Evolutionary conservation across 495 filamentous ascomycete genomes (phyloP).

Genomic region (Jackrogersella multiformis): DNA sequence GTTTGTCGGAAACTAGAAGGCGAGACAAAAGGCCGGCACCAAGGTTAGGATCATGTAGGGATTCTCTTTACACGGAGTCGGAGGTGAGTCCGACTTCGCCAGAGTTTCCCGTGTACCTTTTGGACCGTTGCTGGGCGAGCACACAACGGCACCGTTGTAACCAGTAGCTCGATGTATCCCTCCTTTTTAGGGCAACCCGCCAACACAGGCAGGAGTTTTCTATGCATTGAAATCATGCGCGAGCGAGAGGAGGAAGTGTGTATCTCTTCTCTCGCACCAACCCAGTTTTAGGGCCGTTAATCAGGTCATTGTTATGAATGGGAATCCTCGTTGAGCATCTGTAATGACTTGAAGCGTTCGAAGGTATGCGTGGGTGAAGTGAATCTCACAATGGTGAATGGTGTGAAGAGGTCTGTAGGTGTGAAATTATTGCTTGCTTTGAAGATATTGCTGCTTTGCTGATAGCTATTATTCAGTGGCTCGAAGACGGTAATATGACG

Average conservation of each 20-base stretch:
- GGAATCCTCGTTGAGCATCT: slow-evolving; percentile 23
- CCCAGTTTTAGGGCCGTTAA: neutral
- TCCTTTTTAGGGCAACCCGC: neutral
- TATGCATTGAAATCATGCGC: neutral
- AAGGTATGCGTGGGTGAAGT: neutral
- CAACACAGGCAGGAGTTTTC: neutral
- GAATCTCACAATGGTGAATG: neutral
- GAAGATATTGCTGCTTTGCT: neutral
- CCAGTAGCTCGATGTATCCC: slow-evolving; percentile 1
- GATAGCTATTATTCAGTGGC: neutral
- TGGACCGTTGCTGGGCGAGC: slow-evolving; percentile 37
- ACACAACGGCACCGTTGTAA: slow-evolving; percentile 26
- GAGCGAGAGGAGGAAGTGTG: neutral
- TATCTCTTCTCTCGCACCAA: neutral
- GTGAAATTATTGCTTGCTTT: too few relatives aligned
- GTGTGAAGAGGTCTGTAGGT: too few relatives aligned
- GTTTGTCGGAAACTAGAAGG: neutral
- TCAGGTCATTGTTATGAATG: slow-evolving; percentile 29
- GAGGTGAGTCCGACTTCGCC: slow-evolving; percentile 7
- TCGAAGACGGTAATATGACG: neutral
- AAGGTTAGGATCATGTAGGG: slow-evolving; percentile 10
- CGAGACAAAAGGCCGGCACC: neutral
- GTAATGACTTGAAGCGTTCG: neutral
- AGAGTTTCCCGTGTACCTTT: slow-evolving; percentile 19
- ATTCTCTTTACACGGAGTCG: slow-evolving; percentile 14